Evolutionary conservation across 495 filamentous ascomycete species (phyloP), one percentile per base, ranked within the genome.

Genomic region (Penicillium alfredii): DNA sequence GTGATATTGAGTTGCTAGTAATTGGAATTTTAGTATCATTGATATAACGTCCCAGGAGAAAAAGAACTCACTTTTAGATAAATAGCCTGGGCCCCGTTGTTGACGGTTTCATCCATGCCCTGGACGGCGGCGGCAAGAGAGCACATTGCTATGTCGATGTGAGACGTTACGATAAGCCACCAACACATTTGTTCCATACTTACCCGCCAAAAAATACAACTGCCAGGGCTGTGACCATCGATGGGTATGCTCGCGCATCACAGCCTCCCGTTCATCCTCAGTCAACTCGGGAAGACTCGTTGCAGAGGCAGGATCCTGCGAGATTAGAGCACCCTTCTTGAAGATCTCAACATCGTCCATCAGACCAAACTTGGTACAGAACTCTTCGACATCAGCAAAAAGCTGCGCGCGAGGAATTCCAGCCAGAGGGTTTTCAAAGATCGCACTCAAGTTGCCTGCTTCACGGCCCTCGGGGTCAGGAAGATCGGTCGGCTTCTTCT

Each of bases 91-190:
- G 82, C 84, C 28, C 82, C 85, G 43, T 87, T 88, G 48, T 85
- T 81, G 40, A 84, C 83, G 0, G 84, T 86, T 53, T 90, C 82
- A 44, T 86, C 80, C 80, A 77, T 76, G 4, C 74, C 75, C 49
- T 82, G 77, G 4, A 76, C 71, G 21, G 69, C 73, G 6, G 76
- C 75, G 8, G 63, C 68, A 1, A 72, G 40, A 1, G 67, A 69
- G 38, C 65, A 72, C 59, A 71, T 55, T 18, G 54, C 61, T 57
- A 12, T 5, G 15, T 9, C 11, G 11, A 25, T 8, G 23, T 25
- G 8, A 25, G 23, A n/a, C n/a, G n/a, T n/a, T n/a, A n/a, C n/a
- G n/a, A n/a, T n/a, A n/a, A n/a, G n/a, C n/a, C n/a, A n/a, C n/a
- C n/a, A n/a, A n/a, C n/a, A n/a, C n/a, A n/a, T n/a, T n/a, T n/a